A percentile compares a stretch with the other conserved stretches of the same genome.
Conservation (phyloP, 1,139 yeast species). For the Diutina catenulata region DNA sequence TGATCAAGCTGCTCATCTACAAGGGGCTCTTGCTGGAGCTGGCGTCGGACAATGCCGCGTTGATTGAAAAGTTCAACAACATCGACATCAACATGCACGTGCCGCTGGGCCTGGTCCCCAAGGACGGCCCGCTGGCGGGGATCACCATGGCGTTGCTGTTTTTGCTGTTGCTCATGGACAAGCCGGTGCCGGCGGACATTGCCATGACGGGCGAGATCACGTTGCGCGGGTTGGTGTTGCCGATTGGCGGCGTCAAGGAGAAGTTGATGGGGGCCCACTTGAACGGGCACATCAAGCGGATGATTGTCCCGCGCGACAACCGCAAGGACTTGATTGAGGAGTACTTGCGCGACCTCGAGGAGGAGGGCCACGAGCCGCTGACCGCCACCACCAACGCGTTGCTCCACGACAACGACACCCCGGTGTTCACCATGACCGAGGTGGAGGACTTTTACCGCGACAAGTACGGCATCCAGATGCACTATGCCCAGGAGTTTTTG, state of each 20-base stretch:
- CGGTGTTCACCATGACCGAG: slow-evolving; percentile 20
- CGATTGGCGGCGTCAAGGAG: slow-evolving; percentile 85
- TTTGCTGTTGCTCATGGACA: slow-evolving; percentile 56
- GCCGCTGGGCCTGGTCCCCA: slow-evolving; percentile 79
- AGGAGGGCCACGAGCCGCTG: slow-evolving; percentile 12
- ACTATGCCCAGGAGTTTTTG: slow-evolving; percentile 66
- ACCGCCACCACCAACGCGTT: slow-evolving; percentile 18
- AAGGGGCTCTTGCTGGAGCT: slow-evolving; percentile 19
- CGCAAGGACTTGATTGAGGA: slow-evolving; percentile 61
- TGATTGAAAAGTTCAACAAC: slow-evolving; percentile 34
- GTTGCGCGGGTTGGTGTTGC: slow-evolving; percentile 71
- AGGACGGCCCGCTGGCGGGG: slow-evolving; percentile 94
- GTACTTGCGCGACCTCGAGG: slow-evolving; percentile 26
- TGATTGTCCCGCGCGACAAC: slow-evolving; percentile 61
- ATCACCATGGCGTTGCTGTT: slow-evolving; percentile 79
- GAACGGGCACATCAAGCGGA: slow-evolving; percentile 47
- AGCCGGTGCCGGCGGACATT: slow-evolving; percentile 52
- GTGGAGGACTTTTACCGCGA: slow-evolving; percentile 37
- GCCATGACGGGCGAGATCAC: slow-evolving; percentile 97
- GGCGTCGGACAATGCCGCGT: slow-evolving; percentile 14
- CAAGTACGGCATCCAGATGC: slow-evolving; percentile 44
- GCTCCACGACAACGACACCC: slow-evolving; percentile 23
- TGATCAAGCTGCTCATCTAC: slow-evolving; percentile 51
- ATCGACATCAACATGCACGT: slow-evolving; percentile 74
- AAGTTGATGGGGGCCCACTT: slow-evolving; percentile 78